These are phyloP conservation scores for Solioccasus polychromus DNA, from an alignment of 768 basidiomycete species.

Conservation along the genomic window DNA sequence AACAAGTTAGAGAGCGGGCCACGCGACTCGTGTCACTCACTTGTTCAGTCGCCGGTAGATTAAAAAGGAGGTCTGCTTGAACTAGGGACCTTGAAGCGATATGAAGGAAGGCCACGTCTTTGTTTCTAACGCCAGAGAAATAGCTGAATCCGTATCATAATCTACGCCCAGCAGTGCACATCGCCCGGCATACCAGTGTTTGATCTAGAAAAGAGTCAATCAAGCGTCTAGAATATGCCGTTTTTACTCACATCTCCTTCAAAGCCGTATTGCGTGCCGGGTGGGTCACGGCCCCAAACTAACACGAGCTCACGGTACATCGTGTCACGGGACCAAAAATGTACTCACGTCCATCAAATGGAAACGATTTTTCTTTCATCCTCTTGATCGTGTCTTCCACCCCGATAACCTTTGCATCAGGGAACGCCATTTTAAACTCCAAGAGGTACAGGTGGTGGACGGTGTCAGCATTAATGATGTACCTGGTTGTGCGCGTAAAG, in stretches of 20 bases:
- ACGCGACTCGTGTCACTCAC: slow-evolving; percentile 27
- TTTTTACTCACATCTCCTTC: slow-evolving; percentile 56
- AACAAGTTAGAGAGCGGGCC: not conserved
- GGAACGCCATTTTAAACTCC: slow-evolving; percentile 69
- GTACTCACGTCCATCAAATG: slow-evolving; percentile 62
- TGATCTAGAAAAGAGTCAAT: slow-evolving; percentile 35
- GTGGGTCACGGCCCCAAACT: slow-evolving; percentile 65
- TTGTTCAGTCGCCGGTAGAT: slow-evolving; percentile 78
- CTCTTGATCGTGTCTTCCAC: slow-evolving; percentile 54
- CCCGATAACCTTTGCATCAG: slow-evolving; percentile 67
- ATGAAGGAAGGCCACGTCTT: slow-evolving; percentile 85
- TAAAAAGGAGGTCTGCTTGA: slow-evolving; percentile 81
- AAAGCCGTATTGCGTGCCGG: slow-evolving; percentile 69
- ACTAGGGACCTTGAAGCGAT: slow-evolving; percentile 66
- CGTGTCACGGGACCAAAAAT: too few relatives aligned
- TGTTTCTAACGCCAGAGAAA: slow-evolving; percentile 68
- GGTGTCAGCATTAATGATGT: slow-evolving; percentile 54
- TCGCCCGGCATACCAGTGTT: slow-evolving; percentile 41
- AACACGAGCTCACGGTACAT: not conserved
- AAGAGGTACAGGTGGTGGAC: slow-evolving; percentile 61
- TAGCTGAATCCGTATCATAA: slow-evolving; percentile 40
- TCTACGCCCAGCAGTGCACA: not conserved
- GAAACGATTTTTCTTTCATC: slow-evolving; percentile 48
- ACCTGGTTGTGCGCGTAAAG: slow-evolving; percentile 34
- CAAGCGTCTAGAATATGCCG: not conserved